A percentile compares a stretch with the other conserved stretches of the same genome.
Conservation (phyloP, 441 rosid genomes). For the Omphalea diandra region DNA sequence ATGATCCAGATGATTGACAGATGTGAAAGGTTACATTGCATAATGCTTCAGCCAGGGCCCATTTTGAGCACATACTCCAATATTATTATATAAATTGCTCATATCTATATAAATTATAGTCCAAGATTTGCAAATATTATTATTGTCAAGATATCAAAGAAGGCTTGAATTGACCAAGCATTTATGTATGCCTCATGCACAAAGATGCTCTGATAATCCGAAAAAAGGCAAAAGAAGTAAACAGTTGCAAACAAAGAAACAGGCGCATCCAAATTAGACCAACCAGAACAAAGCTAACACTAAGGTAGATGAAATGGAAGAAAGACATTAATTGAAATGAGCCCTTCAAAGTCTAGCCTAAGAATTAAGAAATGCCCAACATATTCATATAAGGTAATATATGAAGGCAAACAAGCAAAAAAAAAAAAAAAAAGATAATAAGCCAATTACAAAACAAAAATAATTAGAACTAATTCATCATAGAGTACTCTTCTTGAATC, state of each 20-base stretch:
- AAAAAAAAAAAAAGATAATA: not conserved
- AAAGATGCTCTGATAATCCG: not conserved
- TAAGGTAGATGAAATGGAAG: constrained; percentile 13
- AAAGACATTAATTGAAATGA: constrained; percentile 23
- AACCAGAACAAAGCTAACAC: constrained; percentile 17
- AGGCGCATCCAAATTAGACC: constrained; percentile 26
- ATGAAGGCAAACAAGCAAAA: not conserved
- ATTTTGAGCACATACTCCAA: too few relatives aligned
- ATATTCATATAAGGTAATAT: not conserved
- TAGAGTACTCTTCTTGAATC: constrained; percentile 47
- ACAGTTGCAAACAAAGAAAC: not conserved
- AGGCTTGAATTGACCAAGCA: constrained; percentile 32
- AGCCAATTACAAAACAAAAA: constrained; percentile 20
- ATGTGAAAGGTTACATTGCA: constrained; percentile 18
- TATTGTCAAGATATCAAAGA: constrained; percentile 23
- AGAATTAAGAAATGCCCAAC: constrained; percentile 20
- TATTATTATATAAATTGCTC: not conserved
- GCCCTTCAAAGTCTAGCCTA: constrained; percentile 27
- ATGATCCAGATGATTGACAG: constrained; percentile 7
- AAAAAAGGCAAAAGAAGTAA: not conserved
- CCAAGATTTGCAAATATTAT: not conserved
- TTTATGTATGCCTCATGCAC: constrained; percentile 22
- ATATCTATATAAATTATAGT: not conserved
- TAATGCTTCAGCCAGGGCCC: constrained; percentile 10
- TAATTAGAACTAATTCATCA: constrained; percentile 18